Evolutionary conservation across 1,284 basidiomycete species (phyloP).

Genomic region (Boletus sp.): DNA sequence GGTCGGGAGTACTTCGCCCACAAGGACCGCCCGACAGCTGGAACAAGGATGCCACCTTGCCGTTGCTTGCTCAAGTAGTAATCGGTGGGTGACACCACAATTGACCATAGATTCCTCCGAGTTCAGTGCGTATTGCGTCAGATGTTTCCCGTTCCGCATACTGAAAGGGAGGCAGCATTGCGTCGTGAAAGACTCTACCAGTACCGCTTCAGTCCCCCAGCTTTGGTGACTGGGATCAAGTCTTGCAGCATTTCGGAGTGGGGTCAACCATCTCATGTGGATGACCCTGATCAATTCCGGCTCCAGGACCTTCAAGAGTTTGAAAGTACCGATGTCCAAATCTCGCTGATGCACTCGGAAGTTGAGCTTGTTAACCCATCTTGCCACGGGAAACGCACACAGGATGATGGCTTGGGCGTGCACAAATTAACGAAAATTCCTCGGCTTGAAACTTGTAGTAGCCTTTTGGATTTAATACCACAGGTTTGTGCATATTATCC

Average conservation of each 20-base stretch:
- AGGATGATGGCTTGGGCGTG: conserved; percentile 8
- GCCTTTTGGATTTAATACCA: conserved; percentile 26
- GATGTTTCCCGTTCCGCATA: not conserved
- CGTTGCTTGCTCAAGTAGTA: conserved; percentile 8
- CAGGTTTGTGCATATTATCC: conserved; percentile 21
- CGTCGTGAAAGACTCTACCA: conserved; percentile 19
- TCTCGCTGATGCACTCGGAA: not conserved
- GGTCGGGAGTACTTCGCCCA: not conserved
- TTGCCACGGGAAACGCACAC: conserved; percentile 16
- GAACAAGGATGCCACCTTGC: conserved; percentile 23
- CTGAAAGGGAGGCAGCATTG: conserved; percentile 21
- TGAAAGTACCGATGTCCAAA: conserved; percentile 25
- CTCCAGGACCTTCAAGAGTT: conserved; percentile 44
- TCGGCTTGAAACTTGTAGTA: conserved; percentile 15
- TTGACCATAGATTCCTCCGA: conserved; percentile 10
- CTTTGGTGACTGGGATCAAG: not conserved
- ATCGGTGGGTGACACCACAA: conserved; percentile 21
- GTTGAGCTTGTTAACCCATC: not conserved
- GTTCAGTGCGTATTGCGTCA: conserved; percentile 23
- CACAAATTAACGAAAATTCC: conserved; percentile 17
- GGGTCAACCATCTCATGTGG: conserved; percentile 29
- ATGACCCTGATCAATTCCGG: conserved; percentile 34
- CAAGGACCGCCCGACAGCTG: conserved; percentile 5
- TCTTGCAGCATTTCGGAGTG: conserved; percentile 34
- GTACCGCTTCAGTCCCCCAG: conserved; percentile 25